Conservation (phyloP, 192 early-diverging fungal genomes). For the Lobulomyces angularis region DNA sequence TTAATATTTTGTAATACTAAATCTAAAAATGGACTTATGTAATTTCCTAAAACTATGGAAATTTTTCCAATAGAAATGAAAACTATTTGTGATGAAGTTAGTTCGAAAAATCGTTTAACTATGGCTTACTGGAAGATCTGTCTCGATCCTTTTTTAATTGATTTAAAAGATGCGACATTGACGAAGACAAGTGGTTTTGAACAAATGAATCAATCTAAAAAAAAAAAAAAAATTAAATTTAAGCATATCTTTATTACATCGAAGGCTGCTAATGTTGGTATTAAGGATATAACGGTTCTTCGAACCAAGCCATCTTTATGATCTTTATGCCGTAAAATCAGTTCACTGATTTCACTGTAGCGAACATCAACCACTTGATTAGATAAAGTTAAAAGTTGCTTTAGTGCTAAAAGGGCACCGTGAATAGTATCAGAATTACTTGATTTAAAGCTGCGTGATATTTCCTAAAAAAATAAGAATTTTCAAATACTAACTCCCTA, state of each 20-base stretch:
- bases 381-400: neutral
- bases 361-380: conserved; percentile 60
- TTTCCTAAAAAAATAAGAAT: neutral
- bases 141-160: conserved; percentile 43
- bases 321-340: conserved; percentile 56
- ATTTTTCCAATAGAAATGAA: conserved; percentile 65
- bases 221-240: conserved; percentile 31
- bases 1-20: conserved; percentile 53
- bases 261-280: conserved; percentile 61
- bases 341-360: conserved; percentile 53
- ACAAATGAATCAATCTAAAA: conserved; percentile 52
- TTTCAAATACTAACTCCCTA: conserved; percentile 6
- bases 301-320: conserved; percentile 56
- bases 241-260: too few relatives aligned
- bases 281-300: conserved; percentile 56
- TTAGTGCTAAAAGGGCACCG: neutral
- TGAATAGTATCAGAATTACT: conserved; percentile 3
- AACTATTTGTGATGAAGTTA: conserved; percentile 22
- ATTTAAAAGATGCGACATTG: conserved; percentile 49
- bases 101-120: neutral
- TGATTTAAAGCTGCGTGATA: too few relatives aligned
- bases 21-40: conserved; percentile 62
- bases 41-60: conserved; percentile 49
- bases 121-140: conserved; percentile 3
- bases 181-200: too few relatives aligned